These are phyloP conservation scores for Suillus luteus DNA, from an alignment of 768 basidiomycete genomes.

Conservation along the genomic window DNA sequence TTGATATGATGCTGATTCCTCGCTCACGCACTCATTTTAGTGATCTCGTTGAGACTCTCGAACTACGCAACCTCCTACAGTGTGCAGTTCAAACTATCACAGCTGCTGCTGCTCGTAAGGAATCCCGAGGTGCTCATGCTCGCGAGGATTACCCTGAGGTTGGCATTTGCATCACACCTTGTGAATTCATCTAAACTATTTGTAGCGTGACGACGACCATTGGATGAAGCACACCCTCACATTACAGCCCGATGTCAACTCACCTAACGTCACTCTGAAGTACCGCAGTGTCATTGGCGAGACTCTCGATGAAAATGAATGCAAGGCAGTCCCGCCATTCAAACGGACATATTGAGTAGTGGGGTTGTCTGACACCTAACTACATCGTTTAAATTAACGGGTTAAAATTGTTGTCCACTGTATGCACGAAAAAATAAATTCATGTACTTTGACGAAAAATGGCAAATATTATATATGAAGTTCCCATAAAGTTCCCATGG, in stretches of 20 bases:
- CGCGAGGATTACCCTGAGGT: conserved; percentile 98
- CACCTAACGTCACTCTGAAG: conserved; percentile 83
- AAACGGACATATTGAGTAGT: conserved; percentile 82
- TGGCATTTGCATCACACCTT: conserved; percentile 22
- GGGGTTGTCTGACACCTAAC: neutral
- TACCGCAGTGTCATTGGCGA: conserved; percentile 85
- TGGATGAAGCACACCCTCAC: conserved; percentile 98
- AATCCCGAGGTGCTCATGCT: conserved; percentile 97
- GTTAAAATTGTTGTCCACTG: neutral
- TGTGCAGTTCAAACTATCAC: conserved; percentile 96
- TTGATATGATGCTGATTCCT: conserved; percentile 7
- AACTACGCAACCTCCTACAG: conserved; percentile 94
- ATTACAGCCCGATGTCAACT: conserved; percentile 78
- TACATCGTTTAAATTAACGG: neutral
- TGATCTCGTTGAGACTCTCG: conserved; percentile 95
- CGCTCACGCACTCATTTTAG: conserved; percentile 41
- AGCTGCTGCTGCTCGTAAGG: conserved; percentile 90
- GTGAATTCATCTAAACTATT: conserved; percentile 10
- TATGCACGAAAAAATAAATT: neutral
- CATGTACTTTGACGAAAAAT: neutral
- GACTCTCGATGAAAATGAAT: conserved; percentile 95
- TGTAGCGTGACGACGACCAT: conserved; percentile 83
- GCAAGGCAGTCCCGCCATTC: conserved; percentile 96
- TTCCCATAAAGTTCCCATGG: conserved; percentile 5
- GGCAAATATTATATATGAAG: neutral